Percentiles rank a stretch among this genome's conserved stretches.
Evolutionary conservation across 192 early-diverging fungal species (phyloP).

Genomic region (Coemansia sp.): DNA sequence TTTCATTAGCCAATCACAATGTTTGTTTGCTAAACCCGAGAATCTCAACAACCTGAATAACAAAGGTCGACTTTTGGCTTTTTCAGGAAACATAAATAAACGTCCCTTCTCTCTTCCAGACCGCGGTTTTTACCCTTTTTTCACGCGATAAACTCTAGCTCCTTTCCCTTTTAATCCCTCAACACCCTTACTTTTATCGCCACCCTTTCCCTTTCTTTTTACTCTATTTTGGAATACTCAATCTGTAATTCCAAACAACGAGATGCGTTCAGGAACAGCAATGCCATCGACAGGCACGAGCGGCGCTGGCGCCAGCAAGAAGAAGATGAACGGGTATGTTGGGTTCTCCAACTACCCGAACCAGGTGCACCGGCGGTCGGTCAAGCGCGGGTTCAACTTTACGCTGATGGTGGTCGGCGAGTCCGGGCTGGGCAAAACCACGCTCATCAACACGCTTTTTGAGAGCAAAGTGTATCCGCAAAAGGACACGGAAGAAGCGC

Average conservation of each 20-base stretch:
- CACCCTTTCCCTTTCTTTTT: background rate
- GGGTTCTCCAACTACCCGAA: constrained; percentile 92
- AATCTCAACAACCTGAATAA: background rate
- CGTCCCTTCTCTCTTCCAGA: background rate
- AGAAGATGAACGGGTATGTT: constrained; percentile 78
- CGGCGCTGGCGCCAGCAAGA: constrained; percentile 41
- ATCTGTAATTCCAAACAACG: background rate
- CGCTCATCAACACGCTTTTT: constrained; percentile 96
- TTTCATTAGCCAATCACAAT: constrained; percentile 1
- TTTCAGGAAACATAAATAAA: no score
- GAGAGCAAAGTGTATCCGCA: constrained; percentile 82
- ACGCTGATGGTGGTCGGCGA: constrained; percentile 96
- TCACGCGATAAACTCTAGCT: background rate
- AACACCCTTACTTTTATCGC: background rate
- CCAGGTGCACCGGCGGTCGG: constrained; percentile 89
- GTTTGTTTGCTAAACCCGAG: background rate
- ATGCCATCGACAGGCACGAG: background rate
- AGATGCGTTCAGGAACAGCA: constrained; percentile 22
- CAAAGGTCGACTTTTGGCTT: background rate
- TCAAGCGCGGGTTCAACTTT: constrained; percentile 94
- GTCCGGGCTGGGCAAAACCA: constrained; percentile 94
- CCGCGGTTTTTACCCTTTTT: background rate
- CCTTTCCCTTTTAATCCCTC: background rate
- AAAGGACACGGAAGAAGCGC: constrained; percentile 58
- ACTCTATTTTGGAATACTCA: background rate